Percentiles rank a stretch among this genome's conserved stretches.
These are phyloP conservation scores for Nakazawaea molendinolei DNA, from an alignment of 805 yeast genomes.

Conservation along the genomic window DNA sequence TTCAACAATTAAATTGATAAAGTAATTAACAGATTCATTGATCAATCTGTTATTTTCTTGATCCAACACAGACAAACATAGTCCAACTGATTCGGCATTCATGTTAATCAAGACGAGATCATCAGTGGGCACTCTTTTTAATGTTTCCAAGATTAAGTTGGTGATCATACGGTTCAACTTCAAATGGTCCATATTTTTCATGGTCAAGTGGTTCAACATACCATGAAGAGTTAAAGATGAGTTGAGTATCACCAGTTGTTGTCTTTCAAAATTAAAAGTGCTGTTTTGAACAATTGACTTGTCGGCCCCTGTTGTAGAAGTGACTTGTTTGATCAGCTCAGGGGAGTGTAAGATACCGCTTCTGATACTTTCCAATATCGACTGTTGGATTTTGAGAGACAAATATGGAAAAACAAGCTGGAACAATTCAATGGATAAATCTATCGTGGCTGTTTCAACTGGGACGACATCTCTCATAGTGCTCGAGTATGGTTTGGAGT, in stretches of 20 bases:
- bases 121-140: slow-evolving; percentile 18
- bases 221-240: slow-evolving; percentile 59
- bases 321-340: slow-evolving; percentile 21
- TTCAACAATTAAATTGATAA: slow-evolving; percentile 62
- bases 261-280: slow-evolving; percentile 14
- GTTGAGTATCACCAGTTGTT: slow-evolving; percentile 52
- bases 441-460: slow-evolving; percentile 53
- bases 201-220: slow-evolving; percentile 25
- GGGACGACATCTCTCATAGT: slow-evolving; percentile 31
- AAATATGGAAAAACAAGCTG: slow-evolving; percentile 63
- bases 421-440: slow-evolving; percentile 72
- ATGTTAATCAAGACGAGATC: slow-evolving; percentile 19
- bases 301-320: slow-evolving; percentile 4
- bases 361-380: slow-evolving; percentile 77
- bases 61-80: slow-evolving; percentile 21
- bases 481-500: slow-evolving; percentile 27
- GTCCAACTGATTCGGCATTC: slow-evolving; percentile 27
- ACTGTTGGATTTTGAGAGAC: slow-evolving; percentile 74
- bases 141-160: slow-evolving; percentile 21
- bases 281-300: slow-evolving; percentile 13
- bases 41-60: slow-evolving; percentile 16
- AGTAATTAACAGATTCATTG: slow-evolving; percentile 39
- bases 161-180: slow-evolving; percentile 18
- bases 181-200: slow-evolving; percentile 13
- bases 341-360: slow-evolving; percentile 37